A percentile compares a stretch with the other conserved stretches of the same genome.
Evolutionary conservation across 1,284 basidiomycete genomes (phyloP).

Genomic region (Leccinum solheimii): DNA sequence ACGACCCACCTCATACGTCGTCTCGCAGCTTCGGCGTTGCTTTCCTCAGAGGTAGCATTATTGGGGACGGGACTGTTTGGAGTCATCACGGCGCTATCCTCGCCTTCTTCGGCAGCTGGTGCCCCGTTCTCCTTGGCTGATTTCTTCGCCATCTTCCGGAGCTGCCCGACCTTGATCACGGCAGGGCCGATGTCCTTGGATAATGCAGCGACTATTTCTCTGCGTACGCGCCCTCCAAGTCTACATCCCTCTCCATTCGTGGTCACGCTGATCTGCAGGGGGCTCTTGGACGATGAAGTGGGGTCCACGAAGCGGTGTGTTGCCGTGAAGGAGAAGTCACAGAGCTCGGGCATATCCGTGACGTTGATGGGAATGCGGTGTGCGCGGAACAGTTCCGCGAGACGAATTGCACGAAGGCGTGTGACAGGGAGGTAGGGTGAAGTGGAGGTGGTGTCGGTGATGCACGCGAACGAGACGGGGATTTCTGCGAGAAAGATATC

Average conservation of each 20-base stretch:
- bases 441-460: conserved; percentile 49
- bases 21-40: conserved; percentile 48
- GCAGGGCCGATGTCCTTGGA: conserved; percentile 78
- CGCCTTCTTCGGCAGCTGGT: conserved; percentile 39
- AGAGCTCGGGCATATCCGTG: conserved; percentile 83
- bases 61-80: conserved; percentile 79
- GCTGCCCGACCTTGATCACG: conserved; percentile 72
- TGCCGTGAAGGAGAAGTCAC: conserved; percentile 89
- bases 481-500: conserved; percentile 46
- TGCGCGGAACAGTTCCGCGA: conserved; percentile 55
- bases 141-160: conserved; percentile 66
- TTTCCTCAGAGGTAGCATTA: conserved; percentile 41
- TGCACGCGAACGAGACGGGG: conserved; percentile 60
- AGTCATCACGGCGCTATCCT: conserved; percentile 60
- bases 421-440: conserved; percentile 9
- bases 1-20: conserved; percentile 86
- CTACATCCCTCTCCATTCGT: conserved; percentile 94
- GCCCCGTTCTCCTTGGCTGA: conserved; percentile 14
- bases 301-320: conserved; percentile 77
- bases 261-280: conserved; percentile 85
- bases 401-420: conserved; percentile 51
- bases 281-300: conserved; percentile 47
- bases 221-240: conserved; percentile 75
- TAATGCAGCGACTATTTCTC: conserved; percentile 81
- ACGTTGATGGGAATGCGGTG: conserved; percentile 81